Base-by-base conservation (phyloP, 371 early-diverging fungal genomes). In the Mortierella sp. region DNA sequence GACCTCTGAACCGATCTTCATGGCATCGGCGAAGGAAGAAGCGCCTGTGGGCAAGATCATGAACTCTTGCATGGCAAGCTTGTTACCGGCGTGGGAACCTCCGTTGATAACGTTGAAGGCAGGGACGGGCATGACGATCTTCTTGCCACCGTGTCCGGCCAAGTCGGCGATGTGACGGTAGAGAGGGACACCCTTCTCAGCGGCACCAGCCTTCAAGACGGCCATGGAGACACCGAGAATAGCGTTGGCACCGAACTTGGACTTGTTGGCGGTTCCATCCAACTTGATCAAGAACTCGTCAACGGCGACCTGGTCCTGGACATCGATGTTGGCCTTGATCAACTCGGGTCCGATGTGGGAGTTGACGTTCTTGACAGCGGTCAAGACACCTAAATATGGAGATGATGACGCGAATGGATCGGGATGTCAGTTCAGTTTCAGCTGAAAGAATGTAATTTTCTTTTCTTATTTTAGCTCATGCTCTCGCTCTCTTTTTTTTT, bases 51-150 rank as follows among this genome's bases (percentile, higher is more conserved):
- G 98, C 84, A 98, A 85, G 81, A 99, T 98, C 99, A 99, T 99
- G 86, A 99, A 98, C 89, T 99, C 99, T 86, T 99, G 99, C 94
- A 99, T 96, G 81, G 97, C 96, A 48, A 99, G 92, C 88, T 96
- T 97, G 95, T 99, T 99, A 82, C 99, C 99, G 73, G 99, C 97
- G 85, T 99, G 99, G 65, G 94, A 92, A 65, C 99, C 99, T 84
- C 99, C 99, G 91, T 99, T 99, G 88, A 99, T 96, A 74, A 99
- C 97, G 89, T 99, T 99, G 91, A 99, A 98, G 72, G 97, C 92
- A 47, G 99, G 99, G 33, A 97, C 96, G 59, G 99, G 99, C 64
- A 99, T n/a, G n/a, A n/a, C n/a, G n/a, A n/a, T n/a, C n/a, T n/a
- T n/a, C n/a, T n/a, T n/a, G n/a, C n/a, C n/a, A n/a, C n/a, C n/a